These are phyloP conservation scores for Phytophthora palmivora DNA, from an alignment of 352 stramenopile genomes.

Conservation along the genomic window DNA sequence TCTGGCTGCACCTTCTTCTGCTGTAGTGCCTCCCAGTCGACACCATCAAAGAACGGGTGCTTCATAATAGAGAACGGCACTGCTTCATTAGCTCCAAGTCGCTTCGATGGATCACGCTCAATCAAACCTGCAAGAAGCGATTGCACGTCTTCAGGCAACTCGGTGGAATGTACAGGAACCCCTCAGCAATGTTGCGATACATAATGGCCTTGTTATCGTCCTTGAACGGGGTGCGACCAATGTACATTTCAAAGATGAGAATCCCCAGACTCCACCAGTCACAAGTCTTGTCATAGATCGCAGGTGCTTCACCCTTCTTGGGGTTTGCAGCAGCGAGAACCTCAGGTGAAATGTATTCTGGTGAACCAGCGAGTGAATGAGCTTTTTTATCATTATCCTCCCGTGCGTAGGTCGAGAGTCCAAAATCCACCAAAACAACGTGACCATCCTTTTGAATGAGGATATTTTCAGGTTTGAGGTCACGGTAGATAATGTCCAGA, in stretches of 20 bases:
- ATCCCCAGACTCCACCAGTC: conserved; percentile 94
- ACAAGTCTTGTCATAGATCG: conserved; percentile 81
- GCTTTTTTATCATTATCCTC: conserved; percentile 60
- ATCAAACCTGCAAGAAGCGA: conserved; percentile 84
- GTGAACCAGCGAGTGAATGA: conserved; percentile 79
- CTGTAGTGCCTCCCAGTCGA: conserved; percentile 90
- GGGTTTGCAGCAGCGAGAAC: conserved; percentile 77
- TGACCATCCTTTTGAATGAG: conserved; percentile 90
- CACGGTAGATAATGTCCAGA: conserved; percentile 89
- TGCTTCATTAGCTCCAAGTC: conserved; percentile 77
- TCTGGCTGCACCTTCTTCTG: conserved; percentile 81
- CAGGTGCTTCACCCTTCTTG: conserved; percentile 41
- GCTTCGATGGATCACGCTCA: conserved; percentile 72
- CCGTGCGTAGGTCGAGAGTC: conserved; percentile 84
- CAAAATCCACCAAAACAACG: conserved; percentile 92
- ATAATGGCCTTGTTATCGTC: conserved; percentile 92
- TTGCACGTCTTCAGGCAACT: conserved; percentile 75
- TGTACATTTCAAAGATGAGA: conserved; percentile 92
- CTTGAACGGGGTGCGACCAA: conserved; percentile 93
- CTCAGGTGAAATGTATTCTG: conserved; percentile 94
- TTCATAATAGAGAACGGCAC: conserved; percentile 91
- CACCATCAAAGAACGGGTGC: conserved; percentile 86
- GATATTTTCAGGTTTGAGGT: conserved; percentile 94
- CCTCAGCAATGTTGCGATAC: conserved; percentile 92
- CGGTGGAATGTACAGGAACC: conserved; percentile 79